Conservation (phyloP, 805 yeast genomes). For the Cyberlindnera xylosilytica region DNA sequence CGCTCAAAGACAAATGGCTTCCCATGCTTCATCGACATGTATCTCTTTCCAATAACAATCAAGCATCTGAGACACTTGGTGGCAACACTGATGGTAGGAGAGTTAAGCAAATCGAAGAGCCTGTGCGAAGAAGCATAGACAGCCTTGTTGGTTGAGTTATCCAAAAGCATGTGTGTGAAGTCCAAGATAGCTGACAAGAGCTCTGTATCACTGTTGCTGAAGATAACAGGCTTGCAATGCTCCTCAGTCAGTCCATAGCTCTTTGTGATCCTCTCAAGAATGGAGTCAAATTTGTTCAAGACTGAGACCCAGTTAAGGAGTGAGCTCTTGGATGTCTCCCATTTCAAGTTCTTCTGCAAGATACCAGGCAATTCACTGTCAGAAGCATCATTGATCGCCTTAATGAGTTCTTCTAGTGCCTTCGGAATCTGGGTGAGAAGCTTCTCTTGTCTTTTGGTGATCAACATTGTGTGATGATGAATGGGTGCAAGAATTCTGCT, state of each 20-base stretch:
- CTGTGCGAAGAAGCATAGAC: constrained; percentile 66
- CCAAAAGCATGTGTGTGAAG: constrained; percentile 62
- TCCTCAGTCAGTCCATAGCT: constrained; percentile 51
- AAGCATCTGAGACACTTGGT: constrained; percentile 59
- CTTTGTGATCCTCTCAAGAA: constrained; percentile 51
- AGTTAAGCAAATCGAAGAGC: constrained; percentile 53
- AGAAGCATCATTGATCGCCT: constrained; percentile 36
- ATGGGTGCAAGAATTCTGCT: too few relatives aligned
- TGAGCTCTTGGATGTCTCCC: constrained; percentile 69
- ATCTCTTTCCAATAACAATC: constrained; percentile 58
- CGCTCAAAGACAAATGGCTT: constrained; percentile 22
- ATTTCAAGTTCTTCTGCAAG: constrained; percentile 37
- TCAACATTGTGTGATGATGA: constrained; percentile 17
- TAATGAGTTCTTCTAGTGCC: constrained; percentile 36
- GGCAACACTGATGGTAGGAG: constrained; percentile 58
- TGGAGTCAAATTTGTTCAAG: constrained; percentile 69
- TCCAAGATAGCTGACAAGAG: constrained; percentile 50
- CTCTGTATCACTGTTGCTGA: constrained; percentile 44
- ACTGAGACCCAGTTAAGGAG: constrained; percentile 74
- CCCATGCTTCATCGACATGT: constrained; percentile 38
- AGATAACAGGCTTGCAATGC: constrained; percentile 42
- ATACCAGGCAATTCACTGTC: constrained; percentile 38
- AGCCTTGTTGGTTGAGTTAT: constrained; percentile 64
- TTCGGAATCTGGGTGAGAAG: constrained; percentile 23
- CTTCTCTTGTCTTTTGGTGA: constrained; percentile 28